Evolutionary conservation across 192 early-diverging fungal species (phyloP).

Genomic region (Diversispora eburnea): DNA sequence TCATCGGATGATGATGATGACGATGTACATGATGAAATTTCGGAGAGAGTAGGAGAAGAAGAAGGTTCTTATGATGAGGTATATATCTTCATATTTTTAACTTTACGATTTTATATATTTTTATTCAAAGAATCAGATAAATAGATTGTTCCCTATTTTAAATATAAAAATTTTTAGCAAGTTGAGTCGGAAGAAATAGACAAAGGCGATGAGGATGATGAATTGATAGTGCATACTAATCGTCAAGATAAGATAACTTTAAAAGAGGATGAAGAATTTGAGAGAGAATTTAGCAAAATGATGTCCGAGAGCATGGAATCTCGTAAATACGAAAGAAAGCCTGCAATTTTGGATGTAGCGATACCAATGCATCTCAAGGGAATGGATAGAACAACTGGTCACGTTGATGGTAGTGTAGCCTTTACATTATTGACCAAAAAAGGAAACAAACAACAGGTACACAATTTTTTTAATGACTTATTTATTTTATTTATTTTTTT

Average conservation of each 20-base stretch:
- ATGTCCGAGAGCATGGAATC: slow-evolving; percentile 88
- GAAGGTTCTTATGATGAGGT: slow-evolving; percentile 37
- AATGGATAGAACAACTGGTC: slow-evolving; percentile 28
- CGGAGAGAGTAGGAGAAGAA: slow-evolving; percentile 43
- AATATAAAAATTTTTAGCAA: neutral
- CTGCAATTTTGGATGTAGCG: slow-evolving; percentile 78
- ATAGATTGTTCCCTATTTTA: neutral
- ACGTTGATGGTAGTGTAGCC: slow-evolving; percentile 54
- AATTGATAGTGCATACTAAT: slow-evolving; percentile 60
- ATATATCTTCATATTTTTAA: neutral
- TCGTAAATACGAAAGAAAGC: slow-evolving; percentile 75
- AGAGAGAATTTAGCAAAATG: slow-evolving; percentile 83
- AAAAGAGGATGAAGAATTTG: slow-evolving; percentile 84
- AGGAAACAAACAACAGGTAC: slow-evolving; percentile 77
- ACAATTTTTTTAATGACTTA: neutral
- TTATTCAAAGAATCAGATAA: neutral
- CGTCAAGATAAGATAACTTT: slow-evolving; percentile 57
- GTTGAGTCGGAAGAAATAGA: slow-evolving; percentile 39
- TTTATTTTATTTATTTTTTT: neutral
- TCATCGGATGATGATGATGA: slow-evolving; percentile 43
- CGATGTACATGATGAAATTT: slow-evolving; percentile 36
- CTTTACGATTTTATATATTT: neutral
- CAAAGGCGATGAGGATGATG: slow-evolving; percentile 50
- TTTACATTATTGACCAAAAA: slow-evolving; percentile 83
- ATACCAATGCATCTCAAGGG: slow-evolving; percentile 69